Evolutionary conservation across 1,284 basidiomycete species (phyloP), one percentile per base, ranked within the genome.

Genomic region (Papiliotrema fonsecae): DNA sequence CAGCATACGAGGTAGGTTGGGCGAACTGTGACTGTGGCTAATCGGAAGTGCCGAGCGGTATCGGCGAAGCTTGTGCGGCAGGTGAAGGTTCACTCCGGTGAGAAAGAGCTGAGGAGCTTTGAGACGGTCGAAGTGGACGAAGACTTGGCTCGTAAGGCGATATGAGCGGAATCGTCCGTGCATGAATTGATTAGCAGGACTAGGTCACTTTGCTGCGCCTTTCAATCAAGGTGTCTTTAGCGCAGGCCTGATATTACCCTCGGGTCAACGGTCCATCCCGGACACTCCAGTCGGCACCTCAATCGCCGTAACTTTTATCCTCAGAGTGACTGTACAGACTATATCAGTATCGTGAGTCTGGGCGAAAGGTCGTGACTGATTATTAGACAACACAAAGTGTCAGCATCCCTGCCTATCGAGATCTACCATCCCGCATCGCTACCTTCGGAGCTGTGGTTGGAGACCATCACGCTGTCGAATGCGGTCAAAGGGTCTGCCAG

Each of bases 361-460:
- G n/a, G n/a, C n/a, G n/a, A 32, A 10, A 9, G 16, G 16, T 32
- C 30, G 30, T 10, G 30, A 32, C 35, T 37, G 9, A 37, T 37
- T 25, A 6, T 7, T 7, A 39, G 37, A 5, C 19, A 16, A 4
- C 16, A 13, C 7, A 6, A 19, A 16, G 14, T 22, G 9, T 21
- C 37, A 6, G 37, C 40, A 9, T 27, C 11, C 24, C 6, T 39
- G 30, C 35, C 42, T n/a, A 22, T 50, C 22, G 40, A 39, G 13
- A 39, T 50, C 13, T 34, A 45, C 35, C 42, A 50, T 26, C 26
- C 48, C 4, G 21, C 24, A 7, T 50, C 48, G 14, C 36, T 50
- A 5, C 37, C 42, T 4, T 25, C 42, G 11, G 36, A 50, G 22
- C 32, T 50, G 35, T 50, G 42, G 42, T 30, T 45, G 10, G 19